Conservation (phyloP, 1,139 yeast genomes). For the Hyphopichia pseudoburtonii region DNA sequence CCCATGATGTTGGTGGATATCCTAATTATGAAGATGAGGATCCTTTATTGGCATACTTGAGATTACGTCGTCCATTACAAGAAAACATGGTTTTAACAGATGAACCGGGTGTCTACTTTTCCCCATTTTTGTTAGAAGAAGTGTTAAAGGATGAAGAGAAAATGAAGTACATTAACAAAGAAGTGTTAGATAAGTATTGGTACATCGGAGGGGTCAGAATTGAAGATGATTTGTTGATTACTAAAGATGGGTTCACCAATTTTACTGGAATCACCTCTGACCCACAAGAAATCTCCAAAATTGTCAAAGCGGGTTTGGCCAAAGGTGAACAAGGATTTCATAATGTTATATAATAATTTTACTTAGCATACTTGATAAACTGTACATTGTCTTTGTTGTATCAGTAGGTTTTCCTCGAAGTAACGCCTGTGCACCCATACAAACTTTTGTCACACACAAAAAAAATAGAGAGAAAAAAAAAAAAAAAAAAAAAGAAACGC, state of each 20-base stretch:
- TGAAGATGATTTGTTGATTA: constrained; percentile 87
- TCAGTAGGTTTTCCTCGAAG: too few relatives aligned
- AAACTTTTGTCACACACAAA: too few relatives aligned
- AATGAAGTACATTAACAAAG: constrained; percentile 60
- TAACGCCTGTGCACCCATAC: too few relatives aligned
- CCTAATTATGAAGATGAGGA: constrained; percentile 84
- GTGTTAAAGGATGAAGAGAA: constrained; percentile 58
- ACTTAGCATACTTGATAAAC: too few relatives aligned
- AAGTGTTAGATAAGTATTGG: constrained; percentile 74
- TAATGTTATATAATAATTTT: constrained; percentile 37
- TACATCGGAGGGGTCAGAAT: constrained; percentile 94
- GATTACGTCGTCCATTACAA: constrained; percentile 73
- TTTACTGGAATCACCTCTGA: constrained; percentile 82
- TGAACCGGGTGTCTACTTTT: constrained; percentile 94
- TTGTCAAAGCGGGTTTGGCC: constrained; percentile 70
- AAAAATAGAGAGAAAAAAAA: too few relatives aligned
- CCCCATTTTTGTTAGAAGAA: constrained; percentile 73
- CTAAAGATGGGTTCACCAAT: constrained; percentile 74
- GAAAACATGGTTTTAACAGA: constrained; percentile 87
- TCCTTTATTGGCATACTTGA: constrained; percentile 69
- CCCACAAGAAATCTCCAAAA: constrained; percentile 74
- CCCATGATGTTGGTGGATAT: constrained; percentile 91
- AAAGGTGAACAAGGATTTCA: constrained; percentile 69
- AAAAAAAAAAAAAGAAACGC: too few relatives aligned
- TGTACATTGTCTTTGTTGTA: too few relatives aligned